Evolutionary conservation across 225 moss, liverwort and hornwort genomes (phyloP), one percentile per base, ranked within the genome.

Genomic region (Marchantia paleacea): DNA sequence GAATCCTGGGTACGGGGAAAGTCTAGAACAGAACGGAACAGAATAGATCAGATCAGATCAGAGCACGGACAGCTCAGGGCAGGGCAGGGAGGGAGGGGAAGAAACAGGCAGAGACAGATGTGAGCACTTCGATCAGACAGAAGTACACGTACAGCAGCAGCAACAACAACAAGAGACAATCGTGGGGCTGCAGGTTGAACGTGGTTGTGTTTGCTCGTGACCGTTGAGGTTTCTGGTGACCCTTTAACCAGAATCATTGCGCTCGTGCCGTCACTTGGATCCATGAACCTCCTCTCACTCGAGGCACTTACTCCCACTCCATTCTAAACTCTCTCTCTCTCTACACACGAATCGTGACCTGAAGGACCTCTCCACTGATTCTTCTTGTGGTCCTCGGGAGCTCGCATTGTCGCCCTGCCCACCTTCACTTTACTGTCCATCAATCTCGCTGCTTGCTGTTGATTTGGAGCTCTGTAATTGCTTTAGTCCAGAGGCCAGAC

Each of bases 161-260:
- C 29, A 22, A 7, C 64, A 12, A 24, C 25, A 64, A 26, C 28
- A 66, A 25, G 28, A 29, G 66, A 29, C 39, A 5, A 39, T 39
- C 39, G 39, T 39, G 39, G 57, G 19, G 57, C 13, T 57, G 57
- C 57, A 70, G 47, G 48, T 47, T 70, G 69, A 47, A 69, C 69
- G 30, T 70, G 69, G 13, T 67, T 67, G 9, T 67, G 10, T 26
- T 67, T 1, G 67, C 28, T 8, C 25, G 28, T 67, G 29, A 67
- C 67, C 19, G 69, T 49, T 70, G 18, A 19, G 8, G 69, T 70
- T 70, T 70, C 48, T 70, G 69, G 69, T 70, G 69, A 69, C 47
- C 18, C 4, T 31, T 39, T 10, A 66, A 66, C 66, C 69, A 70
- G 69, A 70, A 70, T 70, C 69, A 70, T 70, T 49, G 69, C 7